A percentile compares a stretch with the other conserved stretches of the same genome.
Evolutionary conservation across 73 alveolate species (phyloP).

Genomic region (Paramecium pentaurelia): DNA sequence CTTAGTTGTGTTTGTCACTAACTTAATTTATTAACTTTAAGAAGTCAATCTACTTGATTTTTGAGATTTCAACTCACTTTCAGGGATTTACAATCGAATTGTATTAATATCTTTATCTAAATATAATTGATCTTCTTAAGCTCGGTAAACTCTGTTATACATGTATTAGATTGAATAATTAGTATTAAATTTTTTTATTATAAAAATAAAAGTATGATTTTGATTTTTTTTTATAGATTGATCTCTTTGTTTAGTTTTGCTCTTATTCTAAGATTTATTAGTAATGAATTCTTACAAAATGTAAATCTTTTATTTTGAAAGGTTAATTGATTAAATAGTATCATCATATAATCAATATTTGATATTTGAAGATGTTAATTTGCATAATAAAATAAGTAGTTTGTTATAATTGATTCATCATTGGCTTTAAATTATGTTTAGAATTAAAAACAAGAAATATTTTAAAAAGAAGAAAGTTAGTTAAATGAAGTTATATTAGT

Average conservation of each 20-base stretch:
- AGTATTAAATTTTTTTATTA: neutral
- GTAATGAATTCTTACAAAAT: neutral
- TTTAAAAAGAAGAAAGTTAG: neutral
- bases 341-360: no score
- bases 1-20: neutral
- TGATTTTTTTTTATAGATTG: neutral
- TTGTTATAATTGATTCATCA: neutral
- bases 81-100: neutral
- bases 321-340: neutral
- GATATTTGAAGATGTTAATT: no score
- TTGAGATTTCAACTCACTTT: neutral
- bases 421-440: conserved; percentile 47
- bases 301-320: neutral
- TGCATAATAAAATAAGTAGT: neutral
- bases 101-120: neutral
- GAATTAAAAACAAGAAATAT: conserved; percentile 61
- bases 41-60: neutral
- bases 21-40: neutral
- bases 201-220: neutral
- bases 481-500: neutral
- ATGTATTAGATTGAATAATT: neutral
- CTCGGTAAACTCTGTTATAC: neutral
- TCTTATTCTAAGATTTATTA: neutral
- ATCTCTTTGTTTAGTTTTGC: neutral
- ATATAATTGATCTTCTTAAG: neutral